Conservation (phyloP, 2,329 filamentous ascomycete genomes). For the Ophiognomonia clavigignenti-juglandacearum region DNA sequence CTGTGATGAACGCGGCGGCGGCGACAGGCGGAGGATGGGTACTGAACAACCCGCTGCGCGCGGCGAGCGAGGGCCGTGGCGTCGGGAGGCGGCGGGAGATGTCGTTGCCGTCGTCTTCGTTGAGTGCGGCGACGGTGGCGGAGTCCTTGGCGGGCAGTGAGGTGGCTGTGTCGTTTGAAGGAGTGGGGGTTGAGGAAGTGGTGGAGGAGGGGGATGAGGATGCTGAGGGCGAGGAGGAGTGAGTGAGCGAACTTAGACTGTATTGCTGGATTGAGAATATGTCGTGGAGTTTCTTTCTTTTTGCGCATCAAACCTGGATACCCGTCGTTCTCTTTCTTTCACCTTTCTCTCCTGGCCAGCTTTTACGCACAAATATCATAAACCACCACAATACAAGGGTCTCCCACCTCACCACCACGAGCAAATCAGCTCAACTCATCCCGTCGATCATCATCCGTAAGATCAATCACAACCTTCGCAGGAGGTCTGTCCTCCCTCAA, state of each 20-base stretch:
- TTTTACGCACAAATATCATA: too few species aligned
- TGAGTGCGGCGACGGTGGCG: not conserved
- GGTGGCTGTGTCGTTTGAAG: not conserved
- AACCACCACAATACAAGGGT: too few species aligned
- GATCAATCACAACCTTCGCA: too few species aligned
- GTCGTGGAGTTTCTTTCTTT: not conserved
- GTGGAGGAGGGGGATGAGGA: slow-evolving; percentile 16
- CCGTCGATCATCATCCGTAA: too few species aligned
- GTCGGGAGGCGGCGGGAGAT: slow-evolving; percentile 8
- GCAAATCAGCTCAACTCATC: too few species aligned
- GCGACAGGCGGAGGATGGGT: slow-evolving; percentile 28
- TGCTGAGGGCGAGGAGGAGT: slow-evolving; percentile 17
- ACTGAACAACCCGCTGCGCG: slow-evolving; percentile 26
- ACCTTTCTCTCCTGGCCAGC: too few species aligned
- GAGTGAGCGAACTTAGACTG: too few species aligned
- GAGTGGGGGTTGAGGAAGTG: slow-evolving; percentile 11
- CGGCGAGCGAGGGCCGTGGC: slow-evolving; percentile 7
- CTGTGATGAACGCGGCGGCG: too few species aligned
- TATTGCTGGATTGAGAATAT: not conserved
- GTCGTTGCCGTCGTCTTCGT: not conserved
- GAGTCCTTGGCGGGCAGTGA: not conserved
- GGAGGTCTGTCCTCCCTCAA: too few species aligned
- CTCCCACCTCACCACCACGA: too few species aligned
- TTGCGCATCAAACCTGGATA: not conserved
- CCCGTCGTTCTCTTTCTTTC: not conserved